Evolutionary conservation across 805 yeast species (phyloP).

Genomic region (Saturnispora saitoi): DNA sequence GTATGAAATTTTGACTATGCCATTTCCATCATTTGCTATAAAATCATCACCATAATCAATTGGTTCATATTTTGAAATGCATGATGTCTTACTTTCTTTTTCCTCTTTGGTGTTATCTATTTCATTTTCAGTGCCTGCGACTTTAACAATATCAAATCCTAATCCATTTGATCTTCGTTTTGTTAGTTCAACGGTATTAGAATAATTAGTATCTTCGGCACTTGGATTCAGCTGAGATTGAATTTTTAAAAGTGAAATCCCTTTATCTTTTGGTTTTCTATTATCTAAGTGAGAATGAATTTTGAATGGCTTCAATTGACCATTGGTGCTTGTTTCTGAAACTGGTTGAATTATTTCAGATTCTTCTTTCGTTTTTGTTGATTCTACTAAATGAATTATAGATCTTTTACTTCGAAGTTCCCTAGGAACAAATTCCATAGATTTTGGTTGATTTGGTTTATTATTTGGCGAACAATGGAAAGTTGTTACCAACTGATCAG

Average conservation of each 20-base stretch:
- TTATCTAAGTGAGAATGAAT: constrained; percentile 2
- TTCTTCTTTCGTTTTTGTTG: not conserved
- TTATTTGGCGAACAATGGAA: constrained; percentile 7
- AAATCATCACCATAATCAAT: constrained; percentile 9
- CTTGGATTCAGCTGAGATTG: not conserved
- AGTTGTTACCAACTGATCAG: not conserved
- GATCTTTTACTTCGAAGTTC: constrained; percentile 4
- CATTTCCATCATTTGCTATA: constrained; percentile 12
- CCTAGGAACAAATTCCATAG: not conserved
- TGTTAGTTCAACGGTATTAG: not conserved
- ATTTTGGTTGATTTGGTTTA: not conserved
- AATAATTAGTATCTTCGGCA: not conserved
- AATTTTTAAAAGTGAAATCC: not conserved
- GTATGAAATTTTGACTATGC: constrained; percentile 16
- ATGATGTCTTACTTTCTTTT: not conserved
- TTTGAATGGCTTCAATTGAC: constrained; percentile 12
- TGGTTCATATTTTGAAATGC: not conserved
- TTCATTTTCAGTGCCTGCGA: constrained; percentile 1
- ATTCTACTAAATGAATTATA: constrained; percentile 8
- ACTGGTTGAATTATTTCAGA: not conserved
- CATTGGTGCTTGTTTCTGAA: not conserved
- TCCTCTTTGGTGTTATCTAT: not conserved
- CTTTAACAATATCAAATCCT: constrained; percentile 6
- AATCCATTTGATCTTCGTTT: constrained; percentile 1
- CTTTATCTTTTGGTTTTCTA: not conserved